Conservation (phyloP, 2,329 filamentous ascomycete genomes). For the Trichoderma koningiopsis region DNA sequence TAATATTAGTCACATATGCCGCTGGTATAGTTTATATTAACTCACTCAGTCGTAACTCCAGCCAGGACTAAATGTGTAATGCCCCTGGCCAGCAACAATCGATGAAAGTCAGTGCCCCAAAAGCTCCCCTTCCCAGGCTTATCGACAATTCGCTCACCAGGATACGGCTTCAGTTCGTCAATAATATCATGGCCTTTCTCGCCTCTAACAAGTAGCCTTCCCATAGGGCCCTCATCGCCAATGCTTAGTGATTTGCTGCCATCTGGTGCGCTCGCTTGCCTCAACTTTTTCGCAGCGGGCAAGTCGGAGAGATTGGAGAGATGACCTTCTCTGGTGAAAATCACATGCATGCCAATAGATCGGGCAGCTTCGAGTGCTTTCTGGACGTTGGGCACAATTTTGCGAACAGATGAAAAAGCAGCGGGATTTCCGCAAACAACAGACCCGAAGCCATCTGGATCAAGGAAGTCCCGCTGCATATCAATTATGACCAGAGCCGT, state of each 20-base stretch:
- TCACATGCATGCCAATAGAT: background rate
- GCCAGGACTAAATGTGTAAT: conserved; percentile 10
- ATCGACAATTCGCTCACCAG: background rate
- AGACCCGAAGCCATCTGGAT: conserved; percentile 7
- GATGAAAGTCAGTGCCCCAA: conserved; percentile 5
- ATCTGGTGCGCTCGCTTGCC: background rate
- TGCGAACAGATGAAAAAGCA: background rate
- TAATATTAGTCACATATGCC: background rate
- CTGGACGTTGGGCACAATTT: background rate
- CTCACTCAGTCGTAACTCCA: background rate
- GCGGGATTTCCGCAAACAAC: background rate
- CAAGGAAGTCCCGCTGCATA: conserved; percentile 10
- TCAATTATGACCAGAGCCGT: conserved; percentile 6
- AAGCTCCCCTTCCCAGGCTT: conserved; percentile 16
- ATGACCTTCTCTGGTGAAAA: conserved; percentile 15
- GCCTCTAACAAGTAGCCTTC: background rate
- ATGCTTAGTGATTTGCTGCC: background rate
- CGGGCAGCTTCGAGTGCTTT: background rate
- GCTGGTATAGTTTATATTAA: background rate
- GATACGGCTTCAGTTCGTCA: background rate
- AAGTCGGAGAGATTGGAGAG: background rate
- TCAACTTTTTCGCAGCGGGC: background rate
- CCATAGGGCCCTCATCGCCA: conserved; percentile 7
- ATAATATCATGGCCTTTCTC: conserved; percentile 8
- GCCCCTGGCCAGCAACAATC: conserved; percentile 4